Conservation (phyloP, 352 stramenopile genomes). For the Phytophthora litchii region DNA sequence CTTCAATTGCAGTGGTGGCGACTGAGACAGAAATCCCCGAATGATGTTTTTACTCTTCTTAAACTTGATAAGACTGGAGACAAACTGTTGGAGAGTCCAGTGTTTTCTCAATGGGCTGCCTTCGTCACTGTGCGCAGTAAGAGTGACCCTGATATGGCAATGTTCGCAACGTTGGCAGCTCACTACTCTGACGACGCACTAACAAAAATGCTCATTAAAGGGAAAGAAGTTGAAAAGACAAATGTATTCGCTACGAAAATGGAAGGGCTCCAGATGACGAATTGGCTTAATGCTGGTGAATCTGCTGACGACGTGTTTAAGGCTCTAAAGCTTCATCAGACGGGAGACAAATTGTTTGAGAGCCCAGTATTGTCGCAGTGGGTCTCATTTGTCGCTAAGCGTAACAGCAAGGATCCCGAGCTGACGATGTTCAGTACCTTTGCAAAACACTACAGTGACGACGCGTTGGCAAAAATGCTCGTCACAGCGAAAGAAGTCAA, state of each 20-base stretch:
- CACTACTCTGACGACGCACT: neutral
- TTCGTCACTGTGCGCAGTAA: neutral
- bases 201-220: neutral
- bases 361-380: conserved; percentile 6
- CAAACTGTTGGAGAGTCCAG: conserved; percentile 6
- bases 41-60: neutral
- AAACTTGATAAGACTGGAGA: neutral
- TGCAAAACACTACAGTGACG: neutral
- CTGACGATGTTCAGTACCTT: neutral
- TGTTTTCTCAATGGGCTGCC: conserved; percentile 1
- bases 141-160: neutral
- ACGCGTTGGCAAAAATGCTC: conserved; percentile 6
- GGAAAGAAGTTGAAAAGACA: neutral
- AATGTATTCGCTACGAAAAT: neutral
- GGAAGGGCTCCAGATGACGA: neutral
- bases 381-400: neutral
- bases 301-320: conserved; percentile 3
- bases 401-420: neutral
- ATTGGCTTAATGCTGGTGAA: neutral
- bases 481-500: conserved; percentile 1
- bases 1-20: conserved; percentile 2
- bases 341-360: conserved; percentile 4
- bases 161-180: neutral
- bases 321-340: neutral
- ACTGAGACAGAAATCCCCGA: conserved; percentile 4